These are phyloP conservation scores for Davidsoniella eucalypti DNA, from an alignment of 2,329 filamentous ascomycete genomes.

Conservation along the genomic window DNA sequence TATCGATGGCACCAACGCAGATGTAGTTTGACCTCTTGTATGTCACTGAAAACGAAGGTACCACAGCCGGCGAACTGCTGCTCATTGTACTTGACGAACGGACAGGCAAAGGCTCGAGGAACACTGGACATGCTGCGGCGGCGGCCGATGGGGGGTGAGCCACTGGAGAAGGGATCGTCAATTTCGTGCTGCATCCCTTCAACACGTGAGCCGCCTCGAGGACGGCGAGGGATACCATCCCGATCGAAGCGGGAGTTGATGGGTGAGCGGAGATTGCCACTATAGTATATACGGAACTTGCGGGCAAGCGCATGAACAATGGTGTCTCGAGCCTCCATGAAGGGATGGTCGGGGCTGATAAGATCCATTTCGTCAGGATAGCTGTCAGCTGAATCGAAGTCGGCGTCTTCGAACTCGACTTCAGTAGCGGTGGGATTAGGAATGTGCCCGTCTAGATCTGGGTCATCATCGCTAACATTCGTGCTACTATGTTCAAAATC, in stretches of 20 bases:
- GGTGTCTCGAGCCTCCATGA: slow-evolving; percentile 1
- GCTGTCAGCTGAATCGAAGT: background rate
- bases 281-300: background rate
- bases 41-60: slow-evolving; percentile 7
- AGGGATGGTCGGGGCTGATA: background rate
- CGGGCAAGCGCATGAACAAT: background rate
- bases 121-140: slow-evolving; percentile 1
- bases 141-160: slow-evolving; percentile 1
- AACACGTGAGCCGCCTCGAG: slow-evolving; percentile 7
- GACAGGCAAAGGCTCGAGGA: slow-evolving; percentile 6
- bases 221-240: background rate
- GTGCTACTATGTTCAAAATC: too few species aligned
- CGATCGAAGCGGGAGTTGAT: background rate
- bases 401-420: slow-evolving; percentile 1
- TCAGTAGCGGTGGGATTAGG: background rate
- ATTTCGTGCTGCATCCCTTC: background rate
- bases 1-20: slow-evolving; percentile 11
- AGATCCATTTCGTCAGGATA: slow-evolving; percentile 8
- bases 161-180: background rate
- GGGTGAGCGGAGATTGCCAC: background rate
- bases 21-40: slow-evolving; percentile 3
- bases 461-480: background rate
- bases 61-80: slow-evolving; percentile 9
- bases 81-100: slow-evolving; percentile 7
- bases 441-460: background rate